Percentiles rank a stretch among this genome's conserved stretches.
phyloP scores from a whole-genome alignment of 208 protist genomes.

The Blastocrithidia nonstop region DNA sequence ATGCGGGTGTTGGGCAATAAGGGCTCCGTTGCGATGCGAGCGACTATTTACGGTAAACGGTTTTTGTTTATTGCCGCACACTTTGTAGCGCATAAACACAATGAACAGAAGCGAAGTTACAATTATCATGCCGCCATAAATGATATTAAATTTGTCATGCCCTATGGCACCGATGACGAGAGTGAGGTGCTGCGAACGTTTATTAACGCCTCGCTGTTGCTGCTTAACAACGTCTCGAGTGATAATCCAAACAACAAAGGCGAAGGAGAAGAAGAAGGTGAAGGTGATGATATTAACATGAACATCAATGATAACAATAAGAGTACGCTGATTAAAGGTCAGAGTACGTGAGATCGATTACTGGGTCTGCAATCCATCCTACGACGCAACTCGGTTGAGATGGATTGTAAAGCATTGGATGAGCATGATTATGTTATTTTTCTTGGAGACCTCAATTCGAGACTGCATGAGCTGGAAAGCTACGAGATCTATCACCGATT shows the following conservation, averaged over 20 bases:
- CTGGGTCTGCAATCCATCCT: slow-evolving; percentile 10
- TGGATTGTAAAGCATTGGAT: slow-evolving; percentile 43
- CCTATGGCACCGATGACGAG: slow-evolving; percentile 42
- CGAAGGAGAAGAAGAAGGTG: not conserved
- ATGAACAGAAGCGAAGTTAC: slow-evolving; percentile 40
- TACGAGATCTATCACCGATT: slow-evolving; percentile 18
- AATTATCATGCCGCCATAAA: slow-evolving; percentile 65
- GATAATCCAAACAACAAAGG: too few relatives aligned
- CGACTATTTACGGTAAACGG: slow-evolving; percentile 71
- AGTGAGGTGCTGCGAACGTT: slow-evolving; percentile 58
- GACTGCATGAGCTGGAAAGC: slow-evolving; percentile 41
- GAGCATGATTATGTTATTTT: slow-evolving; percentile 87
- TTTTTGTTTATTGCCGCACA: slow-evolving; percentile 85
- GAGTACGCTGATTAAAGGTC: not conserved
- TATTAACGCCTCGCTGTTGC: slow-evolving; percentile 16
- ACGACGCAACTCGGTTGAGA: slow-evolving; percentile 5
- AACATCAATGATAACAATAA: not conserved
- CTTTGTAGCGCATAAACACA: slow-evolving; percentile 84
- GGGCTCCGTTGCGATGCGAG: slow-evolving; percentile 72
- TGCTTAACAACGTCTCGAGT: too few relatives aligned
- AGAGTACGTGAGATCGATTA: slow-evolving; percentile 24
- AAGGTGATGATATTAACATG: not conserved
- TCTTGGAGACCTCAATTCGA: slow-evolving; percentile 89
- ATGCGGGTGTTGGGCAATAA: slow-evolving; percentile 83
- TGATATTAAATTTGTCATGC: slow-evolving; percentile 47